Evolutionary conservation across 2,329 filamentous ascomycete species (phyloP), one percentile per base, ranked within the genome.

Genomic region (Talaromyces sp.): DNA sequence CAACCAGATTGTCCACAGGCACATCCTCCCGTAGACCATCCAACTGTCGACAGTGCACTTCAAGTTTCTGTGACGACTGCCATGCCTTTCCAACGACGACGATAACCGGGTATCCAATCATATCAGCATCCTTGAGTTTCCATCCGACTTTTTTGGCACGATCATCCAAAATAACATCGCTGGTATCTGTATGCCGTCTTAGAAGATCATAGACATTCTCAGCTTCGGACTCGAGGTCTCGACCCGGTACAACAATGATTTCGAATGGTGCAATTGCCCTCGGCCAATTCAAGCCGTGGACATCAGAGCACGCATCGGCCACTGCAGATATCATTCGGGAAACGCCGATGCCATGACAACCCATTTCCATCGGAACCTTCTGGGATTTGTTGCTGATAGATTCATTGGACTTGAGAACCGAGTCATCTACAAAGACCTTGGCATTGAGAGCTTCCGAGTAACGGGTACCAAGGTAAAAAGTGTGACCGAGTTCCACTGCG

Each of bases 331-430:
- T 89, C 71, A 99, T 88, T 52, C 95, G 89, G 5, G 93, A 96
- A 19, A 99, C 87, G 1, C 95, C 95, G 67, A 99, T 96, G 0
- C 95, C 95, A 74, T 97, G 92, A 75, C 95, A 99, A 63, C 95
- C 95, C 95, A 99, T 99, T 69, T 96, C 87, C 72, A 97, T 84
- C 0, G 88, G 83, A 0, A 87, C 82, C 9, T 76, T 75, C 17
- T 78, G 71, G 56, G 72, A 68, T 27, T 58, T 35, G 57, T 75
- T 71, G 17, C 70, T 66, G 33, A 61, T 70, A n/a, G 63, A 50
- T 41, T 69, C 19, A 25, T 61, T 58, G 10, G 68, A 60, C 22
- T 69, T 65, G 60, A 68, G 54, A 67, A 67, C 67, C 10, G 69
- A 68, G 37, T 70, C 72, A 31, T 79, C 84, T 31, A 82, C 69